Percentiles rank a stretch among this genome's conserved stretches.
Conservation (phyloP, 345 rosid genomes). For the Citrus unshiu region DNA sequence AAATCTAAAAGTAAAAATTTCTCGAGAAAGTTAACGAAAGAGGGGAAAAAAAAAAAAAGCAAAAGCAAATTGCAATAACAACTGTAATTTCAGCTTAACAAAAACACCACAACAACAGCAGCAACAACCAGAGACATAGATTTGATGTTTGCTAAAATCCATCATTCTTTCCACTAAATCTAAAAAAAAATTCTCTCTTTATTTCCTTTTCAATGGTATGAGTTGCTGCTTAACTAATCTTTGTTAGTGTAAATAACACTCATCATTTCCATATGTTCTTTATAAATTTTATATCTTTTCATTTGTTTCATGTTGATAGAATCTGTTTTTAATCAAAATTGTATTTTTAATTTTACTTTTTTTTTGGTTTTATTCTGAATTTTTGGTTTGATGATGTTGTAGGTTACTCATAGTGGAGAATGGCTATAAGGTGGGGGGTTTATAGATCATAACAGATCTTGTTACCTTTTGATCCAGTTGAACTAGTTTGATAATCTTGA, state of each 20-base stretch:
- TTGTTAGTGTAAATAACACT: constrained; percentile 19
- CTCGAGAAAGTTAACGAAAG: constrained; percentile 10
- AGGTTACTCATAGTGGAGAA: constrained; percentile 19
- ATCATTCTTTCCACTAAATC: constrained; percentile 5
- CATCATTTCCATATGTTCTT: neutral
- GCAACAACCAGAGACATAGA: constrained; percentile 5
- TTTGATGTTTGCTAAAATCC: constrained; percentile 9
- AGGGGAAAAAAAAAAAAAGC: neutral
- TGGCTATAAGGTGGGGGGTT: constrained; percentile 18
- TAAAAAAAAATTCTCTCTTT: neutral
- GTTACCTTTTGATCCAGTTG: constrained; percentile 24
- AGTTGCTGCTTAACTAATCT: constrained; percentile 19
- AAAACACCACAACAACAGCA: constrained; percentile 6
- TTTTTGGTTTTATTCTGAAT: neutral
- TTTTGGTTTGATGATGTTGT: constrained; percentile 12
- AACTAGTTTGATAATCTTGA: constrained; percentile 20
- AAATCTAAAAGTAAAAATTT: constrained; percentile 12
- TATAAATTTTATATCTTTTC: neutral
- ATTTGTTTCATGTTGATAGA: neutral
- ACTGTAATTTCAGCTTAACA: constrained; percentile 10
- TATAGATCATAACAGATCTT: constrained; percentile 42
- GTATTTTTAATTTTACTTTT: neutral
- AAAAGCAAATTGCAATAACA: neutral
- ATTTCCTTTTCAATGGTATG: constrained; percentile 6
- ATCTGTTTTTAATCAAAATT: neutral